A percentile compares a stretch with the other conserved stretches of the same genome.
Evolutionary conservation across 2,329 filamentous ascomycete species (phyloP).

Genomic region (Cercospora berteroae): DNA sequence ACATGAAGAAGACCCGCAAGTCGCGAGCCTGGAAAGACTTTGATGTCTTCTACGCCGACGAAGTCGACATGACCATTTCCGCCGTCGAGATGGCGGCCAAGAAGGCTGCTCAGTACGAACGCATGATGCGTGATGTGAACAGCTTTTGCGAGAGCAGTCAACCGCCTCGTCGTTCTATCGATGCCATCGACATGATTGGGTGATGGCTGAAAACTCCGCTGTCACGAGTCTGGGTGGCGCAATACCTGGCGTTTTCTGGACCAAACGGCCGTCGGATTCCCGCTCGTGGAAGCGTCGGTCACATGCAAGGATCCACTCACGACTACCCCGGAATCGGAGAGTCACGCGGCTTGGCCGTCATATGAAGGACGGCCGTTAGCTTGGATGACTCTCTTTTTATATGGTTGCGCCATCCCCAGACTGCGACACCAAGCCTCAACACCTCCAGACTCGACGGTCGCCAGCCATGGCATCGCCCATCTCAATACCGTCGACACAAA

Average conservation of each 20-base stretch:
- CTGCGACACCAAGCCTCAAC: not conserved
- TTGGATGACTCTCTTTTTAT: conserved; percentile 2
- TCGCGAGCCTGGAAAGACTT: conserved; percentile 38
- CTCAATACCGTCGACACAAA: not conserved
- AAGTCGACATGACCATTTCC: conserved; percentile 33
- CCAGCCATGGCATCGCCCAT: not conserved
- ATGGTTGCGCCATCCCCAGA: conserved; percentile 1
- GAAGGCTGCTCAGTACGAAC: conserved; percentile 31
- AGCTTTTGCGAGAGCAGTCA: conserved; percentile 26
- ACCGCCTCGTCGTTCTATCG: conserved; percentile 17
- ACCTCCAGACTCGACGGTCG: not conserved
- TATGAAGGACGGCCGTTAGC: not conserved
- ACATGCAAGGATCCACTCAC: conserved; percentile 1
- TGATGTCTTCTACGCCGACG: conserved; percentile 35
- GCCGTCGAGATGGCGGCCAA: conserved; percentile 32
- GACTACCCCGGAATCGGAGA: not conserved
- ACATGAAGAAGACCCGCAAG: conserved; percentile 35
- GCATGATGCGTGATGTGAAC: conserved; percentile 28
- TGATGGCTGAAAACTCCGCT: conserved; percentile 14
- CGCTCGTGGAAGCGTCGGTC: not conserved
- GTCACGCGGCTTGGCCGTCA: conserved; percentile 3
- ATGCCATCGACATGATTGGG: conserved; percentile 30
- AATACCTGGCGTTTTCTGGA: not conserved
- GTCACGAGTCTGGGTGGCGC: not conserved
- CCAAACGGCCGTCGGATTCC: not conserved